Evolutionary conservation across 495 filamentous ascomycete genomes (phyloP).

Genomic region (Terfezia boudieri): DNA sequence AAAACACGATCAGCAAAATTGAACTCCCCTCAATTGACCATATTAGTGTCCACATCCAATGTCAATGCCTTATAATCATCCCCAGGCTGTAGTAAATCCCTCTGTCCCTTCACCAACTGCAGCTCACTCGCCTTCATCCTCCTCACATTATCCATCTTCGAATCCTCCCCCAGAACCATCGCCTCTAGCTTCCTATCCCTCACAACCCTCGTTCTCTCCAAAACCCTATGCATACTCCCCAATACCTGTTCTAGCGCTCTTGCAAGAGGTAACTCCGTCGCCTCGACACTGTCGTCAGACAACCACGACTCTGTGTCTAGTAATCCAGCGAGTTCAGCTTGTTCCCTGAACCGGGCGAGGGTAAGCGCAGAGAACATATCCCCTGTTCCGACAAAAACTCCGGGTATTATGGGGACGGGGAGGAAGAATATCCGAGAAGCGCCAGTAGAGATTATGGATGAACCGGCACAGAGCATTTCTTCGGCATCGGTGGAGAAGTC

Average conservation of each 20-base stretch:
- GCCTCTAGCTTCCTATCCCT: conserved; percentile 35
- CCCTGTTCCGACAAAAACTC: conserved; percentile 85
- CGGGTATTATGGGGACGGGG: conserved; percentile 63
- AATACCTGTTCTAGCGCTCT: conserved; percentile 65
- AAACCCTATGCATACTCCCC: conserved; percentile 75
- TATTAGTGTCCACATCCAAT: neutral
- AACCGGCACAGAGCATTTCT: conserved; percentile 14
- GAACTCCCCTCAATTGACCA: too few relatives aligned
- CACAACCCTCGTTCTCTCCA: conserved; percentile 50
- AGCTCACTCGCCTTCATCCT: conserved; percentile 20
- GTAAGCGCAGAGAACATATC: conserved; percentile 95
- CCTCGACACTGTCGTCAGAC: conserved; percentile 39
- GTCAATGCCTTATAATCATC: conserved; percentile 6
- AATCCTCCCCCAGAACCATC: conserved; percentile 17
- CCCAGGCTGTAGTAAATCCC: conserved; percentile 3
- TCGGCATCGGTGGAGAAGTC: conserved; percentile 6
- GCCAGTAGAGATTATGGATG: conserved; percentile 11
- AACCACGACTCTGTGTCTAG: conserved; percentile 38
- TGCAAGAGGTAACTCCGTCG: conserved; percentile 57
- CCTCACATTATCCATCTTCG: conserved; percentile 9
- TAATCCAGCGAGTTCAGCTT: conserved; percentile 24
- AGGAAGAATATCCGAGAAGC: conserved; percentile 54
- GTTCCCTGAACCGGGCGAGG: conserved; percentile 73
- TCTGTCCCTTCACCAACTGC: conserved; percentile 19
- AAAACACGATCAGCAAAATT: too few relatives aligned